These are phyloP conservation scores for Geotrichum reessii DNA, from an alignment of 1,139 yeast species.

Conservation along the genomic window DNA sequence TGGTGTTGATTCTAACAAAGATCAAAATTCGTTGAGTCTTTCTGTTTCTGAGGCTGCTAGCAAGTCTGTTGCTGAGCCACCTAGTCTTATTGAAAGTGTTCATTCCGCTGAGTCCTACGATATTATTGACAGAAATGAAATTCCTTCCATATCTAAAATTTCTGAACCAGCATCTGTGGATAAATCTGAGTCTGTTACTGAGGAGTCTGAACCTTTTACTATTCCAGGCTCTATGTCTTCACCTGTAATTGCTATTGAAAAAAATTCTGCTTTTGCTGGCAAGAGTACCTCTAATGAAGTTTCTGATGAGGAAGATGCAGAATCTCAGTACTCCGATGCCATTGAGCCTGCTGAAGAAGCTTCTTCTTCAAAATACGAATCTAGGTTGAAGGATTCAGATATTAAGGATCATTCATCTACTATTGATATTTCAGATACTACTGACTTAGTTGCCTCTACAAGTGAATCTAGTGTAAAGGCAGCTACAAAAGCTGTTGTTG, in stretches of 20 bases:
- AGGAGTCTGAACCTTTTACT: neutral
- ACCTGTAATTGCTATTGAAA: neutral
- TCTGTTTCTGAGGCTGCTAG: neutral
- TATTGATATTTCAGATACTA: neutral
- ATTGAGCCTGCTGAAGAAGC: slow-evolving; percentile 1
- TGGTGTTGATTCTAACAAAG: neutral
- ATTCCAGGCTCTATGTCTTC: neutral
- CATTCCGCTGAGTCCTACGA: slow-evolving; percentile 9
- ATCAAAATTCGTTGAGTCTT: neutral
- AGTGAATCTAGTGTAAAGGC: neutral
- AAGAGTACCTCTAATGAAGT: neutral
- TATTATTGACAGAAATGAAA: slow-evolving; percentile 2
- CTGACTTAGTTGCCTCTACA: neutral
- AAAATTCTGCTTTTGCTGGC: neutral
- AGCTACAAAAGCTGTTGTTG: neutral
- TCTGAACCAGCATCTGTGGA: neutral
- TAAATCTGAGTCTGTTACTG: neutral
- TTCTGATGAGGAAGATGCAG: neutral
- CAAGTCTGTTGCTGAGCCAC: neutral
- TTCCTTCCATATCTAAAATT: neutral
- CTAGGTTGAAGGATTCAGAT: neutral
- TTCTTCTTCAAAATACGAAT: neutral
- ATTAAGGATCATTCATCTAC: too few relatives aligned
- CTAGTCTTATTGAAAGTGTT: neutral
- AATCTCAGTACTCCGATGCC: slow-evolving; percentile 7